Evolutionary conservation across 2,329 filamentous ascomycete species (phyloP), one percentile per base, ranked within the genome.

Genomic region (Chaetomium globosum): DNA sequence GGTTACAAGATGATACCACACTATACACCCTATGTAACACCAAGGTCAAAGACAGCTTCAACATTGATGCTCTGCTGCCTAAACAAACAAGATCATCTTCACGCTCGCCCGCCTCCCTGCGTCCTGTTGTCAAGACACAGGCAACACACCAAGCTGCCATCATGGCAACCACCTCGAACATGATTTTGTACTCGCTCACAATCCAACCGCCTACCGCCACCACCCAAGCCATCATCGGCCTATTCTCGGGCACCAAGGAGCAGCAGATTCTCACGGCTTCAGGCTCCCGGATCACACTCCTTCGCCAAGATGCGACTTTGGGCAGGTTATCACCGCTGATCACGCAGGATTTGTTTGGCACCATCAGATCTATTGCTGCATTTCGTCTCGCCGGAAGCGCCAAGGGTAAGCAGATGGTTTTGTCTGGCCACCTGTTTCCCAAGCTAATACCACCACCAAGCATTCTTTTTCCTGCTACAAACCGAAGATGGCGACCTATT

Each of bases 171-270:
- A 97, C 94, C 67, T 97, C 93, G 71, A 94, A 94, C 78, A 96
- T 97, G 92, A 97, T 97, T 78, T 89, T 99, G 81, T 99, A 99
- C 82, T 95, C 92, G 74, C 85, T 99, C 81, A 98, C 95, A 72
- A 89, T 99, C 75, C 93, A 97, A 80, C 90, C 92, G 72, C 92
- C 95, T 39, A 93, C 93, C 71, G 90, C 92, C 66, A 88, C 97
- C 74, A 93, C 90, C 59, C 90, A 96, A 79, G 93, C 95, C 69
- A 90, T 97, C 70, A 85, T 97, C 66, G 96, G 95, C 73, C 94
- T 97, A 80, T 98, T 98, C 79, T 89, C 92, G 67, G 93, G 94
- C 71, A 97, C 92, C 70, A 96, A 94, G 81, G 94, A 97, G 80
- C 95, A 99, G 83, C 93, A 97, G 80, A 97, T 99, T 76, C 87